phyloP scores from a whole-genome alignment of 1,284 basidiomycete genomes.

The Ganoderma leucocontextum region DNA sequence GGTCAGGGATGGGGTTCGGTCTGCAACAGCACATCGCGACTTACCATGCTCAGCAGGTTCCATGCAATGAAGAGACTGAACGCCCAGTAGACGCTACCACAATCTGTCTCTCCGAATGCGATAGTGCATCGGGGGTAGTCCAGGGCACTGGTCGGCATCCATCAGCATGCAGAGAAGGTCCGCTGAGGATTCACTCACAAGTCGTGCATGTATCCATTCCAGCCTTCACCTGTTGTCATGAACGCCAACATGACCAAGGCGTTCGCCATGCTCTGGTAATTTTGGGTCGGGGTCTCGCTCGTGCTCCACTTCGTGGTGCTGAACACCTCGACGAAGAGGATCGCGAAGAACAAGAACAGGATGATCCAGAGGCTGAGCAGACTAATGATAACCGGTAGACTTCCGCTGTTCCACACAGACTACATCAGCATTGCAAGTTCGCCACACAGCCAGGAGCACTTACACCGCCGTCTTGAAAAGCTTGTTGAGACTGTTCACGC shows the following conservation, averaged over 20 bases:
- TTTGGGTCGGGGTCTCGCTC: conserved; percentile 76
- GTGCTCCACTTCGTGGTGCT: conserved; percentile 90
- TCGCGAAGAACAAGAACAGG: conserved; percentile 92
- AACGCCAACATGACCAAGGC: conserved; percentile 88
- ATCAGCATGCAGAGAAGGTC: background rate
- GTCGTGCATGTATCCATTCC: conserved; percentile 97
- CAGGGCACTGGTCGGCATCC: conserved; percentile 60
- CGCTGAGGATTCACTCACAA: conserved; percentile 60
- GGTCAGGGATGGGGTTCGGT: conserved; percentile 2
- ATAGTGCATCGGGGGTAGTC: conserved; percentile 88
- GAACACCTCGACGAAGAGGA: conserved; percentile 93
- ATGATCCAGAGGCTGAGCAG: conserved; percentile 92
- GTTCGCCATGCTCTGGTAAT: conserved; percentile 85
- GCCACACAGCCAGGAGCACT: conserved; percentile 43
- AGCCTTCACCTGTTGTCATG: conserved; percentile 86
- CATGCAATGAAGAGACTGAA: conserved; percentile 93
- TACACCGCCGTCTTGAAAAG: conserved; percentile 97
- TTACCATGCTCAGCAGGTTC: conserved; percentile 96
- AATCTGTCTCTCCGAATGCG: conserved; percentile 75
- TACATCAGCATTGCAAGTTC: conserved; percentile 1
- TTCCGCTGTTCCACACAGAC: conserved; percentile 62
- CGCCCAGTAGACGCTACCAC: conserved; percentile 88
- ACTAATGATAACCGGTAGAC: conserved; percentile 88
- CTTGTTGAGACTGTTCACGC: conserved; percentile 90
- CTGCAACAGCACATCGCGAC: conserved; percentile 36